A percentile compares a stretch with the other conserved stretches of the same genome.
phyloP scores from a whole-genome alignment of 2,329 filamentous ascomycete genomes.

The Ceratocystiopsis sp. region DNA sequence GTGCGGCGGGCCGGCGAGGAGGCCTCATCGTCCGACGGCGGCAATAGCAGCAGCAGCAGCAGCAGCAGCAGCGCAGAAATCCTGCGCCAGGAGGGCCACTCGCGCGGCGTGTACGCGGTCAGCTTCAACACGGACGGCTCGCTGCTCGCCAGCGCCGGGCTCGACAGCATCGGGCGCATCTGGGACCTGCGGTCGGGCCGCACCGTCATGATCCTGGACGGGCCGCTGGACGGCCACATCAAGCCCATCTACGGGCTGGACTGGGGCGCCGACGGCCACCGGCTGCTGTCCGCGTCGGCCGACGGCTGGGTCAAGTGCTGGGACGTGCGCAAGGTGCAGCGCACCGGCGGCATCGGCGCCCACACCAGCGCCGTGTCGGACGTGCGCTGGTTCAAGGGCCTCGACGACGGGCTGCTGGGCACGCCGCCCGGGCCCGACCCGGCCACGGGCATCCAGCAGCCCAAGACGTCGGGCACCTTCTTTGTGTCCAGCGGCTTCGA shows the following conservation, averaged over 20 bases:
- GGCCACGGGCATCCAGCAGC: conserved; percentile 42
- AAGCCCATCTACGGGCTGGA: conserved; percentile 86
- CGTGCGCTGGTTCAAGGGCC: conserved; percentile 81
- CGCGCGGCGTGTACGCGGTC: conserved; percentile 78
- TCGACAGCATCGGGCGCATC: conserved; percentile 86
- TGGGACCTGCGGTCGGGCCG: conserved; percentile 90
- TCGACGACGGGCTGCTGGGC: conserved; percentile 53
- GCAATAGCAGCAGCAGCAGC: neutral
- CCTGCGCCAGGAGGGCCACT: conserved; percentile 84
- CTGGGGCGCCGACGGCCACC: conserved; percentile 80
- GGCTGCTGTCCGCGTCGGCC: conserved; percentile 80
- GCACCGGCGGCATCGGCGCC: conserved; percentile 71
- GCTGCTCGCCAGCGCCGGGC: conserved; percentile 73
- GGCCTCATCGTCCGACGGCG: neutral
- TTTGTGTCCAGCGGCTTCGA: conserved; percentile 86
- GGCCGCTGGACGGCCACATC: conserved; percentile 64
- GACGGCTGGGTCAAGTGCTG: conserved; percentile 97
- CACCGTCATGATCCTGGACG: conserved; percentile 90
- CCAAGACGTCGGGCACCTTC: conserved; percentile 81
- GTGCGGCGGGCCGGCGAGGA: conserved; percentile 63
- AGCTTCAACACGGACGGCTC: conserved; percentile 86
- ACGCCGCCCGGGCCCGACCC: conserved; percentile 42
- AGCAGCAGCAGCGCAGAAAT: conserved; percentile 21
- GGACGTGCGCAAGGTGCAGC: conserved; percentile 82
- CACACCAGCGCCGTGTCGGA: conserved; percentile 87